Base-by-base conservation (phyloP, 164 flowering plant species). In the Akebia trifoliata region DNA sequence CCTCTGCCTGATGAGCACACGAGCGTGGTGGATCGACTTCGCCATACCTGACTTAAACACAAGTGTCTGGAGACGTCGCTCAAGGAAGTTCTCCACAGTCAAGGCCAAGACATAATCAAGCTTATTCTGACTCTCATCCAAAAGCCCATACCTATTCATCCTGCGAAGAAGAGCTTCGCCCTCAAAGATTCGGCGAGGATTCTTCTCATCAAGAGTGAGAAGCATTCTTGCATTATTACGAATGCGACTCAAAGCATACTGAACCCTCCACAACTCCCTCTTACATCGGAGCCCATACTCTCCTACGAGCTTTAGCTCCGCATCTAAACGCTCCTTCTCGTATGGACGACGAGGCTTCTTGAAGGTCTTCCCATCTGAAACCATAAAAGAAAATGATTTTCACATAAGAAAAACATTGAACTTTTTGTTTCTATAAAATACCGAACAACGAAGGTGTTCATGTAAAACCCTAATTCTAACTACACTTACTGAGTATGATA, bases 31-130 rank as follows among this genome's bases (percentile, higher is more conserved):
- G 26, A 83, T 83, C 0, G 85, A 80, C 77, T 82, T 80, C 0
- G 85, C 85, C 83, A 82, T 76, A 8, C 85, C 87, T 0, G 83
- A 71, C 71, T 83, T 80, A 72, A 83, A 83, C 30, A 83, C 83
- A 15, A 76, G 76, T 0, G 88, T 83, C 64, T 83, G 88, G 4
- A 83, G 75, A 2, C 85, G 77, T 4, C 88, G 88, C 68, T 83
- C 88, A 1, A 79, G 80, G 52, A 79, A 83, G 57, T 81, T 83
- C 78, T 83, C 86, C 7, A 83, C 89, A 42, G 86, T 81, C 50
- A 81, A 34, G 36, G 89, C 86, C 69, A 83, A 46, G 12, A 83
- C 89, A 54, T 81, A 83, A 73, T 83, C 89, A 6, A 83, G 86
- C 76, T 83, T 81, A 72, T 81, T 81, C 71, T 79, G 84, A 62